Evolutionary conservation across 139 green algal species (phyloP), one percentile per base, ranked within the genome.

Genomic region (Choricystis sp.): DNA sequence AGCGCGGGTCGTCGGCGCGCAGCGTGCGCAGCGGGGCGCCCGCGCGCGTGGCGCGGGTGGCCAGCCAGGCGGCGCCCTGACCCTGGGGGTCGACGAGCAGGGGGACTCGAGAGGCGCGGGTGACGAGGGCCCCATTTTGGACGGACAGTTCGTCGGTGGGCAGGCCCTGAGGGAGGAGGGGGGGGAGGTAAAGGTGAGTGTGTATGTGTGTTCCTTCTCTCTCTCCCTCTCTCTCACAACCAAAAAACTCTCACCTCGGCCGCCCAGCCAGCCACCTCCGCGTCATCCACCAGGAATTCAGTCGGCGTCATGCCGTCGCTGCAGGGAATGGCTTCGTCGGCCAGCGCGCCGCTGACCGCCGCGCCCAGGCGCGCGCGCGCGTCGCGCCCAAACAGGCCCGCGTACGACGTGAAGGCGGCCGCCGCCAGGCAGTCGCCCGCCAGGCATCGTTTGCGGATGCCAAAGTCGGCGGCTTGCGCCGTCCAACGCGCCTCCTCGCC

Each of bases 71-170:
- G 27, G 79, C 74, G 52, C 85, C 89, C 67, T 84, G 77, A 1
- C 81, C 87, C 75, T 96, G 89, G 2, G 90, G 90, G 72, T 97
- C 90, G 1, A 97, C 77, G 62, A 97, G 72, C 62, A 96, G 71
- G 4, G 90, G 90, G 66, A 82, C 94, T 48, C 88, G 81, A 31
- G 79, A 72, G 20, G 88, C 86, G 25, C 85, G 77, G 16, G 89
- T 94, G 26, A 96, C 87, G 77, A 96, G 85, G 73, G 94, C 89
- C 64, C 89, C 90, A 65, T 97, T 97, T 72, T 97, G 90, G 31
- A 96, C 72, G 27, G 80, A 89, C 57, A 97, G 81, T 63, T 95
- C 88, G 67, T 97, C 90, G 1, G 82, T 91, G 57, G 90, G 90
- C 67, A 97, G 85, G 31, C 90, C 90, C 77, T n/a, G n/a, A n/a